phyloP scores from a whole-genome alignment of 805 yeast species.

The Saccharomycopsis selenospora region DNA sequence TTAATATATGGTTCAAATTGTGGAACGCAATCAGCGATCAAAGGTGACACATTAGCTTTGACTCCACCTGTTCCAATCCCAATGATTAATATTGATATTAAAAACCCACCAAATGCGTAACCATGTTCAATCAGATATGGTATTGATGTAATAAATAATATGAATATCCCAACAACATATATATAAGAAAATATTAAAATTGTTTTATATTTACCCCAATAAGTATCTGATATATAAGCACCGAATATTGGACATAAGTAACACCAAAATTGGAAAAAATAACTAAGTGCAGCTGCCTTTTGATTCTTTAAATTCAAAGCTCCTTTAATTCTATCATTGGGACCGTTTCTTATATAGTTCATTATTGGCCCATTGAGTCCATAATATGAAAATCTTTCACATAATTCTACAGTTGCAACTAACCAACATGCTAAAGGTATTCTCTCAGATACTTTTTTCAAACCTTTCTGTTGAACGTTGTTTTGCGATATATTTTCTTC shows the following conservation, averaged over 20 bases:
- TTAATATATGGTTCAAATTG: slow-evolving; percentile 35
- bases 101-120: slow-evolving; percentile 58
- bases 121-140: slow-evolving; percentile 45
- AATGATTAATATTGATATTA: slow-evolving; percentile 48
- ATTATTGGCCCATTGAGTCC: slow-evolving; percentile 72
- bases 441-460: slow-evolving; percentile 34
- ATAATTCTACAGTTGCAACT: slow-evolving; percentile 65
- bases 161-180: slow-evolving; percentile 54
- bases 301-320: slow-evolving; percentile 52
- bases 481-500: background rate
- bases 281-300: slow-evolving; percentile 65
- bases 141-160: slow-evolving; percentile 57
- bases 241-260: slow-evolving; percentile 74
- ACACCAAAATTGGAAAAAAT: slow-evolving; percentile 77
- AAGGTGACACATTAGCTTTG: slow-evolving; percentile 66
- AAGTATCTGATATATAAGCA: slow-evolving; percentile 69
- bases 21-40: slow-evolving; percentile 47
- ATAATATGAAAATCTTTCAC: slow-evolving; percentile 77
- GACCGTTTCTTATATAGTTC: slow-evolving; percentile 64
- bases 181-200: slow-evolving; percentile 52
- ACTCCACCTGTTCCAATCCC: slow-evolving; percentile 80
- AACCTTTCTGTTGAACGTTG: background rate
- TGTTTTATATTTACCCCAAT: slow-evolving; percentile 64
- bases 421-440: slow-evolving; percentile 53
- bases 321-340: slow-evolving; percentile 36